Evolutionary conservation across 2,329 filamentous ascomycete species (phyloP), one percentile per base, ranked within the genome.

Genomic region (Dactylonectria macrodidyma): DNA sequence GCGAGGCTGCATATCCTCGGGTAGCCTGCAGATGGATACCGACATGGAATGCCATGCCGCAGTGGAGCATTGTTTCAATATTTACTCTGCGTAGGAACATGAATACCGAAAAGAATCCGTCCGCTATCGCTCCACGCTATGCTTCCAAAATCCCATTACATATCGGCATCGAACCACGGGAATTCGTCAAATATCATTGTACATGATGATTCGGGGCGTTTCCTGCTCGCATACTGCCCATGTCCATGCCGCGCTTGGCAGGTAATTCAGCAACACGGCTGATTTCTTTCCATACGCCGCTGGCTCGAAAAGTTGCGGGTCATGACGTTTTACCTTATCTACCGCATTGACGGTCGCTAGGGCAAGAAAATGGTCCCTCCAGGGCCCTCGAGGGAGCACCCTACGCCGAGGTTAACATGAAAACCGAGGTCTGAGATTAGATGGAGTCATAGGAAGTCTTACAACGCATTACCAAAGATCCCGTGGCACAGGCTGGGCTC

Each of bases 401-500:
- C 79, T 81, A 66, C 56, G 59, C 44, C 64, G 44, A 68, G 56
- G 67, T 76, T 67, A 76, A 66, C 62, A 59, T 47, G 33, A 69
- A 64, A 70, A 34, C 68, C 68, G 59, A 74, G 73, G 62, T 60
- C 57, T 54, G 41, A 50, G 24, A 38, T n/a, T 34, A 34, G 44
- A 66, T 38, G 46, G 46, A 69, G 38, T 9, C 26, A 26, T 44
- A n/a, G n/a, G 50, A 34, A 41, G 36, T 88, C 82, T 64, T 84
- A 88, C 73, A 93, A 79, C 16, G 89, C 88, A 74, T 92, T 92
- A 8, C 90, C 89, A 14, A 88, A 84, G 33, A 91, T 88, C 0
- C 90, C 88, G 74, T 93, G 90, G 73, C 90, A 92, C 41, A 93
- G 76, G 73, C 88, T 91, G 1, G 90, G 89, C 73, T 90, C 87